A percentile compares a stretch with the other conserved stretches of the same genome.
Evolutionary conservation across 306 rosid genomes (phyloP).

Genomic region (Oxytropis ochrocephala): DNA sequence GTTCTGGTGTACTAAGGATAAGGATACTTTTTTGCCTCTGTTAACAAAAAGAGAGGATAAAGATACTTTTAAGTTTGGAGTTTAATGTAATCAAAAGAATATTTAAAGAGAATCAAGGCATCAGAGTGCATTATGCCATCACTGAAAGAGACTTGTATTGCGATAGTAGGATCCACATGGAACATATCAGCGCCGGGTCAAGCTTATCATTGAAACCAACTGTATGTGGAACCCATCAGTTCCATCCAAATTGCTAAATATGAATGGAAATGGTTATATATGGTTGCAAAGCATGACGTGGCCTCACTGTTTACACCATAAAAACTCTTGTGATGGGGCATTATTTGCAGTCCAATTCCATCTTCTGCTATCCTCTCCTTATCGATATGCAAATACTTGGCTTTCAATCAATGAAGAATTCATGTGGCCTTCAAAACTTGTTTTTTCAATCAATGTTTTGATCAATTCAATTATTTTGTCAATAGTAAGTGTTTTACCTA

Average conservation of each 20-base stretch:
- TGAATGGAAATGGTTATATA: constrained; percentile 9
- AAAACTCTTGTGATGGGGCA: constrained; percentile 22
- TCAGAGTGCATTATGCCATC: constrained; percentile 3
- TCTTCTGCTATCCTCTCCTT: constrained; percentile 13
- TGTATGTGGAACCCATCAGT: constrained; percentile 22
- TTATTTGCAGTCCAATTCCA: constrained; percentile 17
- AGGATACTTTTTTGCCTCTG: too few species aligned
- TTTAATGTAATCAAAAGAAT: too few species aligned
- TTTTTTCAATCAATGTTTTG: background rate
- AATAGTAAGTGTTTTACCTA: background rate
- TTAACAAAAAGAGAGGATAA: too few species aligned
- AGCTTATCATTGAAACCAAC: constrained; percentile 23
- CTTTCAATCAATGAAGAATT: constrained; percentile 3
- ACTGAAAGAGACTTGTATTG: background rate
- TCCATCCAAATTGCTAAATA: constrained; percentile 21
- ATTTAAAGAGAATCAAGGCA: background rate
- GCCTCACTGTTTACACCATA: constrained; percentile 24
- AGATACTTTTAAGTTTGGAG: too few species aligned
- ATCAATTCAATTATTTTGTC: background rate
- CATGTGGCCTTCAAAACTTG: constrained; percentile 24
- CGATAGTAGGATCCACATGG: background rate
- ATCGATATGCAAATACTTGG: constrained; percentile 29
- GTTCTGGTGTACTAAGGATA: too few species aligned
- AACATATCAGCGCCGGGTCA: constrained; percentile 20
- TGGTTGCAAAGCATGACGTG: constrained; percentile 18